Percentiles rank a stretch among this genome's conserved stretches.
Evolutionary conservation across 495 filamentous ascomycete genomes (phyloP).

Genomic region (Friedmanniomyces simplex): DNA sequence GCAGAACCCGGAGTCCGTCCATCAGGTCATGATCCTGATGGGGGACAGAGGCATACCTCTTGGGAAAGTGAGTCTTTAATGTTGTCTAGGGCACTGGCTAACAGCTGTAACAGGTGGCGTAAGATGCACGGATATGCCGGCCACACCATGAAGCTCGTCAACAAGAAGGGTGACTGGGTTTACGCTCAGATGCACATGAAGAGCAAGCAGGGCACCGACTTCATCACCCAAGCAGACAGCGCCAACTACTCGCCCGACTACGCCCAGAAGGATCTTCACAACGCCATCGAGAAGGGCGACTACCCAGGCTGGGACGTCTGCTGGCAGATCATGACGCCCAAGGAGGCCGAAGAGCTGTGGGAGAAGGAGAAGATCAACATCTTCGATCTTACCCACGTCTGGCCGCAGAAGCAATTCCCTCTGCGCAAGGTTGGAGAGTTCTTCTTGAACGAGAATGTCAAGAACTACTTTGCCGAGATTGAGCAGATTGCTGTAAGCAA

Average conservation of each 20-base stretch:
- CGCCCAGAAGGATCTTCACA: slow-evolving; percentile 33
- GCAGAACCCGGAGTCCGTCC: slow-evolving; percentile 35
- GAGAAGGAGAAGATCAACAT: slow-evolving; percentile 38
- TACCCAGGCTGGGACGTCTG: slow-evolving; percentile 34
- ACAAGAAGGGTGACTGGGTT: slow-evolving; percentile 36
- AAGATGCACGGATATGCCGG: slow-evolving; percentile 37
- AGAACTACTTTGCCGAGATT: slow-evolving; percentile 65
- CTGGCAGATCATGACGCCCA: slow-evolving; percentile 40
- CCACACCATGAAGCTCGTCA: slow-evolving; percentile 36
- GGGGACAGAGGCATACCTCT: slow-evolving; percentile 37
- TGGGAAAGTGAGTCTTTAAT: too few relatives aligned
- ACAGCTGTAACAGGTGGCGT: slow-evolving; percentile 36
- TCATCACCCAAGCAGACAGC: slow-evolving; percentile 33
- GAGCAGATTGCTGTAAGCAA: slow-evolving; percentile 58
- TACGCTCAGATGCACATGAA: slow-evolving; percentile 37
- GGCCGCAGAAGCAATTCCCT: slow-evolving; percentile 35
- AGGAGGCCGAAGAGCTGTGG: slow-evolving; percentile 36
- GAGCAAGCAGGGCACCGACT: slow-evolving; percentile 34
- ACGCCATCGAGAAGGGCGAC: slow-evolving; percentile 35
- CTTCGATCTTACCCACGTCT: slow-evolving; percentile 36
- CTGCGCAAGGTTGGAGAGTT: slow-evolving; percentile 51
- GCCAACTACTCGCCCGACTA: slow-evolving; percentile 35
- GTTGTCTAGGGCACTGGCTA: too few relatives aligned
- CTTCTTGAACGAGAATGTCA: slow-evolving; percentile 53
- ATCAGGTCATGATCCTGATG: slow-evolving; percentile 38